Percentiles rank a stretch among this genome's conserved stretches.
phyloP scores from a whole-genome alignment of 805 yeast species.

The Suhomyces sp. region DNA sequence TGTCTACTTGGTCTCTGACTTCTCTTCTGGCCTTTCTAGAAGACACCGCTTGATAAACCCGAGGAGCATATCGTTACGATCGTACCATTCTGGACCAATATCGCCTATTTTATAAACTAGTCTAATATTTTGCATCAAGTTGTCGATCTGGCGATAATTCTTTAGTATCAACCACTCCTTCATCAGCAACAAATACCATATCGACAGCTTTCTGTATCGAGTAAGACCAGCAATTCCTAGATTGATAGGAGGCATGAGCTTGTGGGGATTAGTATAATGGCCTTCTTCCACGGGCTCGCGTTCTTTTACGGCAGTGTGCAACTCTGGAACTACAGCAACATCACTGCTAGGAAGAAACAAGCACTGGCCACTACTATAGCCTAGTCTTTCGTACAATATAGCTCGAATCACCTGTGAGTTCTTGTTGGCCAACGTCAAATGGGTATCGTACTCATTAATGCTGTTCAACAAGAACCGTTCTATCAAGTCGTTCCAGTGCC shows the following conservation, averaged over 20 bases:
- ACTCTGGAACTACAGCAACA: background rate
- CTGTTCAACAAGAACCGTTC: conserved; percentile 45
- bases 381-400: conserved; percentile 40
- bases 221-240: conserved; percentile 51
- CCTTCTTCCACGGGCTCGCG: conserved; percentile 21
- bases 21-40: background rate
- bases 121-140: conserved; percentile 25
- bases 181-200: conserved; percentile 75
- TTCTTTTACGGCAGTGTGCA: background rate
- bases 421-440: conserved; percentile 37
- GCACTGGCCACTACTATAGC: conserved; percentile 48
- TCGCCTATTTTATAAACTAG: conserved; percentile 18
- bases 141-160: conserved; percentile 23
- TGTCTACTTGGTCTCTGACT: background rate
- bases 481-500: conserved; percentile 45
- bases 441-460: conserved; percentile 44
- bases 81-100: conserved; percentile 28
- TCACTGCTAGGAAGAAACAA: conserved; percentile 11
- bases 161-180: conserved; percentile 54
- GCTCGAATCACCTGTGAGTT: conserved; percentile 46
- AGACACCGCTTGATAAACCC: conserved; percentile 16
- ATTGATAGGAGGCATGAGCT: conserved; percentile 33
- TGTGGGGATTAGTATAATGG: conserved; percentile 30
- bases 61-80: conserved; percentile 28
- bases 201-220: conserved; percentile 66